These are phyloP conservation scores for Viola pubescens DNA, from an alignment of 441 rosid genomes.

Conservation along the genomic window DNA sequence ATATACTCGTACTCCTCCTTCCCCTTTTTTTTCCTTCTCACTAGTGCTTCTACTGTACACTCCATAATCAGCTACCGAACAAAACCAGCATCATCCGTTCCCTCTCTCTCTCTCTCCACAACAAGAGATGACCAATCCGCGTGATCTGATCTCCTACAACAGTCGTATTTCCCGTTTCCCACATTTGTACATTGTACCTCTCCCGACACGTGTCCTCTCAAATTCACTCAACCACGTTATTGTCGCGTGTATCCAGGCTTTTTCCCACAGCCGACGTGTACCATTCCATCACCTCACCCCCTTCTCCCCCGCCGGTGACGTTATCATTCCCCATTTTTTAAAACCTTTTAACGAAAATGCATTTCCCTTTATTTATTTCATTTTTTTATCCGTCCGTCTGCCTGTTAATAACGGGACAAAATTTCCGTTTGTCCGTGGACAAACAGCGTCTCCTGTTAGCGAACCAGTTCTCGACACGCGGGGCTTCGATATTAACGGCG, in stretches of 20 bases:
- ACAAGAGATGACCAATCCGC: neutral
- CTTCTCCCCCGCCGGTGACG: neutral
- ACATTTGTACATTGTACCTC: neutral
- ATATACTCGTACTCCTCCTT: too few relatives aligned
- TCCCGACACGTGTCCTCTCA: neutral
- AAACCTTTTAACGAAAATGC: too few relatives aligned
- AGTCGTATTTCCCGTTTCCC: neutral
- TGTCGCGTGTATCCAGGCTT: neutral
- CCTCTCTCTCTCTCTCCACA: too few relatives aligned
- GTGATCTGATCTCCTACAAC: neutral
- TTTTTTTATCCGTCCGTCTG: slow-evolving; percentile 6
- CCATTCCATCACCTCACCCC: neutral
- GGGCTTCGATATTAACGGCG: neutral
- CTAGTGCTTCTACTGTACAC: too few relatives aligned
- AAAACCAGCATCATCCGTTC: too few relatives aligned
- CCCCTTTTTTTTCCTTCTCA: too few relatives aligned
- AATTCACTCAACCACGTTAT: neutral
- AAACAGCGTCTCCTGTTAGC: slow-evolving; percentile 10
- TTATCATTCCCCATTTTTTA: neutral
- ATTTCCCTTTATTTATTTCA: too few relatives aligned
- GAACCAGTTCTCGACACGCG: neutral
- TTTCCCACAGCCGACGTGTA: neutral
- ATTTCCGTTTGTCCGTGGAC: slow-evolving; percentile 17
- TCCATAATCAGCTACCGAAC: too few relatives aligned
- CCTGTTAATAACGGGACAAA: slow-evolving; percentile 23